Base-by-base conservation (phyloP, 257 asterid species). In the Ehretia macrophylla region DNA sequence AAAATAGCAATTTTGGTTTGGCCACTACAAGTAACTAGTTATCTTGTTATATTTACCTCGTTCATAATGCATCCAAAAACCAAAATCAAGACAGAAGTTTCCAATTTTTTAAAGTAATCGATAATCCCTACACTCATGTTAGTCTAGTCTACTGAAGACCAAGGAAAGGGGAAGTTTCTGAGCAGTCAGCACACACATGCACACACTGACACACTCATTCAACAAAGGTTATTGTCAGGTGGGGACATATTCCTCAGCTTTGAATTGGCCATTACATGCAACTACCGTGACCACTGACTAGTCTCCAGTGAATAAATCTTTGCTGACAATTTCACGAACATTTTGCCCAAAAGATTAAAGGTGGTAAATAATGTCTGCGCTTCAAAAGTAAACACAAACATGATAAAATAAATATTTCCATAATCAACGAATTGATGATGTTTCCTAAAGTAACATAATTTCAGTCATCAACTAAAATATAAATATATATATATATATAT, bases 261-360 rank as follows among this genome's bases (percentile, higher is more conserved):
- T 64, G 66, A 65, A 64, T 56, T 35, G 56, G 67, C 46, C 67
- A 69, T 38, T 42, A 11, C 79, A 74, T 74, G 73, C 76, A 69
- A 55, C 32, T 51, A 65, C 17, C 66, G 74, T 74, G 79, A 69
- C 55, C 56, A 42, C 37, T 55, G 58, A 59, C 61, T 5, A 40
- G 66, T 44, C 57, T 32, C 0, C 9, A 51, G 22, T 57, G 52
- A 67, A 42, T 42, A 42, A 42, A 14, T 42, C 47, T 42, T 42
- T 42, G 4, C 47, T 42, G 8, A 42, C 62, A 55, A 22, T 46
- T 65, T n/a, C 67, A 58, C 16, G 63, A 20, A 54, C 1, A 45
- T 44, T 63, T 72, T 45, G 38, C 59, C 47, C 32, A 17, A 27
- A 27, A 37, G 27, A 10, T 55, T 19, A 55, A 20, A 18, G 10